Conservation (phyloP, 306 rosid genomes). For the Carpinus viminea region DNA sequence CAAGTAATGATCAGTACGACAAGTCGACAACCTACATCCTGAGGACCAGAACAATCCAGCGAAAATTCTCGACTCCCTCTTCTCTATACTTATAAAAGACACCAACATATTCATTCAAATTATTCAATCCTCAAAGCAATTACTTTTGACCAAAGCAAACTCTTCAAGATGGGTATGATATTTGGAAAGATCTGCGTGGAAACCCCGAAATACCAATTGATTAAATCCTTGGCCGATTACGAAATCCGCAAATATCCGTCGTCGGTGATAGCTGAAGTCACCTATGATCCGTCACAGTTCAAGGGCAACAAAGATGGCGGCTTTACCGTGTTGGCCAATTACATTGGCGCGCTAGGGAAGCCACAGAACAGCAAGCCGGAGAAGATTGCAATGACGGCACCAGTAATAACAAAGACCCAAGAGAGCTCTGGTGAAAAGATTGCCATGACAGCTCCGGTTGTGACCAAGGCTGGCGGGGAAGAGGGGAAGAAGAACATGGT, state of each 20-base stretch:
- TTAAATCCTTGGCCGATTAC: constrained; percentile 53
- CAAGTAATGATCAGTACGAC: constrained; percentile 15
- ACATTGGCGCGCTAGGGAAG: constrained; percentile 76
- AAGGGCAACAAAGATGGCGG: constrained; percentile 87
- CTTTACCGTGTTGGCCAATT: constrained; percentile 62
- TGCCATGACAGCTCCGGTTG: constrained; percentile 80
- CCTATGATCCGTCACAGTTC: constrained; percentile 72
- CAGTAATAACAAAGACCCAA: constrained; percentile 61
- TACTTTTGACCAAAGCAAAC: neutral
- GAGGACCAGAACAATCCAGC: neutral
- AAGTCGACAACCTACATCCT: neutral
- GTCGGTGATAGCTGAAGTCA: constrained; percentile 65
- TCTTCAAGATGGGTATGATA: constrained; percentile 66
- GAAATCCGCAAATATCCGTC: constrained; percentile 72
- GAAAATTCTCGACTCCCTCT: neutral
- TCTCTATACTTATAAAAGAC: constrained; percentile 11
- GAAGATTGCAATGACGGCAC: constrained; percentile 82
- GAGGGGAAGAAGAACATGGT: constrained; percentile 43
- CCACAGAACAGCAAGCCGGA: constrained; percentile 77
- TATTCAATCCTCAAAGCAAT: neutral
- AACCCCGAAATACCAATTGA: constrained; percentile 54
- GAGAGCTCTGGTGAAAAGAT: constrained; percentile 42
- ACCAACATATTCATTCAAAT: neutral
- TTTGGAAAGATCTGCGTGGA: constrained; percentile 73
- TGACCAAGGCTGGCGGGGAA: constrained; percentile 42